A percentile compares a stretch with the other conserved stretches of the same genome.
phyloP scores from a whole-genome alignment of 2,329 filamentous ascomycete species.

The Fonsecaea monophora region DNA sequence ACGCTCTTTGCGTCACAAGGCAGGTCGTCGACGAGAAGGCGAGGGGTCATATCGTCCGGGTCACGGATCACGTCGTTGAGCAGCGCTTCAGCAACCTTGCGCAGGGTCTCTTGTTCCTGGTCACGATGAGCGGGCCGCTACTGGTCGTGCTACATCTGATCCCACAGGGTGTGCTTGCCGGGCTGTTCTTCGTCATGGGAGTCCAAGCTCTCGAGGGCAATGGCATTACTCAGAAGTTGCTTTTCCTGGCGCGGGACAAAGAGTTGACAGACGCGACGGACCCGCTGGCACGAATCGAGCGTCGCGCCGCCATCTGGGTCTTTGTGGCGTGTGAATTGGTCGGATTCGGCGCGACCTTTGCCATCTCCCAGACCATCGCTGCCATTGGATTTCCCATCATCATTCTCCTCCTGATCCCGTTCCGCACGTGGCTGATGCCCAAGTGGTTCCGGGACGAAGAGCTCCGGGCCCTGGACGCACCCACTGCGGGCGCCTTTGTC shows the following conservation, averaged over 20 bases:
- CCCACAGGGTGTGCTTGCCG: slow-evolving; percentile 78
- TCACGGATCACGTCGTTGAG: slow-evolving; percentile 68
- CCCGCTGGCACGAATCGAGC: slow-evolving; percentile 66
- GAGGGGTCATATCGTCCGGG: slow-evolving; percentile 66
- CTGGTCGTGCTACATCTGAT: slow-evolving; percentile 77
- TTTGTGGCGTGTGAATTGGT: slow-evolving; percentile 73
- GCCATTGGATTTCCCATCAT: slow-evolving; percentile 81
- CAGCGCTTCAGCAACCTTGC: slow-evolving; percentile 80
- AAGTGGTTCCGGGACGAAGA: slow-evolving; percentile 66
- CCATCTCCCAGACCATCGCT: slow-evolving; percentile 81
- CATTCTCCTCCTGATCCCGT: slow-evolving; percentile 72
- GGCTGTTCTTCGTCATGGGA: slow-evolving; percentile 85
- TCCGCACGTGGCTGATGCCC: slow-evolving; percentile 69
- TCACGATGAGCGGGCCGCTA: slow-evolving; percentile 78
- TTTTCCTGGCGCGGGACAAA: slow-evolving; percentile 72
- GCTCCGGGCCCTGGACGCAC: slow-evolving; percentile 69
- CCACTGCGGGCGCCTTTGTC: slow-evolving; percentile 75
- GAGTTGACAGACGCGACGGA: slow-evolving; percentile 65
- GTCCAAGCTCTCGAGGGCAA: slow-evolving; percentile 77
- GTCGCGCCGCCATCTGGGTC: slow-evolving; percentile 70
- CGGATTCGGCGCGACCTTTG: slow-evolving; percentile 78
- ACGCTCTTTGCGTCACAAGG: slow-evolving; percentile 74
- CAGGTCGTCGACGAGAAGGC: slow-evolving; percentile 58
- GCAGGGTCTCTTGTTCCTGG: slow-evolving; percentile 77
- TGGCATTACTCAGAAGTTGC: slow-evolving; percentile 75